Evolutionary conservation across 805 yeast species (phyloP).

Genomic region (Wickerhamomyces silvicola): DNA sequence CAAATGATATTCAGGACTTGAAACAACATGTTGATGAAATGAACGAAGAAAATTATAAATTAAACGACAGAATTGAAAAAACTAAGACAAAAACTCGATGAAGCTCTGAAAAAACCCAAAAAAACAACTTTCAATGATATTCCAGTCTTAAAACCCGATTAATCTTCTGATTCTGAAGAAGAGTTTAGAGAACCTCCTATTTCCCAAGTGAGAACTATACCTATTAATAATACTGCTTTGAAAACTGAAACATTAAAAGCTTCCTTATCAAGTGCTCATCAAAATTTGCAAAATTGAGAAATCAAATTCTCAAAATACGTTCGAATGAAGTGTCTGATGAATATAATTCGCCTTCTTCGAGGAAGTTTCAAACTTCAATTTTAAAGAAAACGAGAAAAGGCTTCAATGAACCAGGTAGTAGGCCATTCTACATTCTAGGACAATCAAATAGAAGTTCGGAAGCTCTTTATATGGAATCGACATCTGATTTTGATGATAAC

Average conservation of each 20-base stretch:
- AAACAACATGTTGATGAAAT: slow-evolving; percentile 48
- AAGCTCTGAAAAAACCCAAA: slow-evolving; percentile 10
- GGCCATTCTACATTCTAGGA: slow-evolving; percentile 15
- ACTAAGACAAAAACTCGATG: slow-evolving; percentile 16
- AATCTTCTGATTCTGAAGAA: slow-evolving; percentile 28
- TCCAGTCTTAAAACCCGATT: slow-evolving; percentile 19
- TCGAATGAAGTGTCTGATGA: slow-evolving; percentile 17
- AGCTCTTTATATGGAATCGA: slow-evolving; percentile 15
- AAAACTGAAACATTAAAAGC: slow-evolving; percentile 63
- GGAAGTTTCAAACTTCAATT: slow-evolving; percentile 5
- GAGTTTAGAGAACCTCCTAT: slow-evolving; percentile 31
- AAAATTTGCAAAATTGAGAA: slow-evolving; percentile 53
- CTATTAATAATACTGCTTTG: slow-evolving; percentile 38
- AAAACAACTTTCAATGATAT: slow-evolving; percentile 11
- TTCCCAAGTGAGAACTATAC: slow-evolving; percentile 29
- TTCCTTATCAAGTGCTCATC: slow-evolving; percentile 58
- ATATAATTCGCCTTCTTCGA: slow-evolving; percentile 13
- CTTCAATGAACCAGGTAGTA: slow-evolving; percentile 6
- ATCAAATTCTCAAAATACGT: slow-evolving; percentile 22
- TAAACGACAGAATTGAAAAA: slow-evolving; percentile 36
- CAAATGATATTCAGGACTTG: slow-evolving; percentile 40
- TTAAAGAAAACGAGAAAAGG: slow-evolving; percentile 9
- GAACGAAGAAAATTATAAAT: slow-evolving; percentile 62
- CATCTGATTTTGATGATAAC: slow-evolving; percentile 14
- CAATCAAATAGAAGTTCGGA: slow-evolving; percentile 20